Percentiles rank a stretch among this genome's conserved stretches.
These are phyloP conservation scores for Paradendryphiella salina DNA, from an alignment of 2,329 filamentous ascomycete species.

Conservation along the genomic window DNA sequence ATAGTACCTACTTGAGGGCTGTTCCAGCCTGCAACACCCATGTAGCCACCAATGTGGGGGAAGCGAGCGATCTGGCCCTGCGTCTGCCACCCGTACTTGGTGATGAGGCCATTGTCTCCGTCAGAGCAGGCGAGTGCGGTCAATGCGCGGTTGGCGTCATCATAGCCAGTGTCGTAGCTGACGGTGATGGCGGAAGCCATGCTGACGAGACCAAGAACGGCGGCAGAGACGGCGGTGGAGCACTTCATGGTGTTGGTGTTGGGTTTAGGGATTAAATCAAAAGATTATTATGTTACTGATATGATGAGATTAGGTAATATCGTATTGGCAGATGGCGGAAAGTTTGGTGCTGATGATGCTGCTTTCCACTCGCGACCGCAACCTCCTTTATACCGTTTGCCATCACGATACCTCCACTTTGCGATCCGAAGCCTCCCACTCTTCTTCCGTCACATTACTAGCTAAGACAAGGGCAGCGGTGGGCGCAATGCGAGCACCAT, in stretches of 20 bases:
- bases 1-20: slow-evolving; percentile 30
- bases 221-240: slow-evolving; percentile 28
- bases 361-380: slow-evolving; percentile 12
- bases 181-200: slow-evolving; percentile 53
- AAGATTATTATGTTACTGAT: not conserved
- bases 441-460: slow-evolving; percentile 23
- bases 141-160: slow-evolving; percentile 61
- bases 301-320: slow-evolving; percentile 3
- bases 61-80: slow-evolving; percentile 53
- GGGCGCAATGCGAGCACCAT: slow-evolving; percentile 24
- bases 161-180: slow-evolving; percentile 74
- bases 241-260: slow-evolving; percentile 40
- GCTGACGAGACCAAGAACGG: slow-evolving; percentile 34
- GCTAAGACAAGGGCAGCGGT: slow-evolving; percentile 25
- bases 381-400: slow-evolving; percentile 34
- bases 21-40: slow-evolving; percentile 54
- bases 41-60: slow-evolving; percentile 56
- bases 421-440: slow-evolving; percentile 20
- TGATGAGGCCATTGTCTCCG: slow-evolving; percentile 67
- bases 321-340: slow-evolving; percentile 2
- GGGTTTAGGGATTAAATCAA: not conserved
- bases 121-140: slow-evolving; percentile 67
- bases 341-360: slow-evolving; percentile 20
- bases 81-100: slow-evolving; percentile 61
- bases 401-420: slow-evolving; percentile 16